phyloP scores from a whole-genome alignment of 2,329 filamentous ascomycete species.

The Pseudogymnoascus sp. region DNA sequence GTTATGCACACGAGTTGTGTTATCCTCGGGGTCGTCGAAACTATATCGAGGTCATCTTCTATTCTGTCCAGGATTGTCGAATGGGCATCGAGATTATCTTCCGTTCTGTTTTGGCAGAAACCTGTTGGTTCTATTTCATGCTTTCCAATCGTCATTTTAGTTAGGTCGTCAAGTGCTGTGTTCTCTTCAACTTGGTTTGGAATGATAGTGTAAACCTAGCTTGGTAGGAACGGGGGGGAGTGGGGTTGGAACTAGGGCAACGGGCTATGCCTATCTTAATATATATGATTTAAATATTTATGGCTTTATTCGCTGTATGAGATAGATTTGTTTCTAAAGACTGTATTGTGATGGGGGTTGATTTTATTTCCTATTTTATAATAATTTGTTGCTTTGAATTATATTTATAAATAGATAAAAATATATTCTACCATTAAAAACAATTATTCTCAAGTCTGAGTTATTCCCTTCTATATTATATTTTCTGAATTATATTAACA shows the following conservation, averaged over 20 bases:
- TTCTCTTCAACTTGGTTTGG: background rate
- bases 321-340: too few species aligned
- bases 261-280: too few species aligned
- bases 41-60: background rate
- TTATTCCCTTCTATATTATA: too few species aligned
- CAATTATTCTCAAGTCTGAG: too few species aligned
- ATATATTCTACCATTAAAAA: too few species aligned
- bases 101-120: background rate
- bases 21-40: background rate
- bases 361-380: too few species aligned
- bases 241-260: too few species aligned
- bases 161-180: background rate
- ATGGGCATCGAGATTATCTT: background rate
- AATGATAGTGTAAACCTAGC: background rate
- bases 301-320: too few species aligned
- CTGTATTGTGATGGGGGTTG: too few species aligned
- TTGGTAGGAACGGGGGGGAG: background rate
- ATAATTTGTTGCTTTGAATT: background rate
- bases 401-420: background rate
- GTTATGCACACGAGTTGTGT: background rate
- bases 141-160: background rate
- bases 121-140: background rate
- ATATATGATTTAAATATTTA: too few species aligned
- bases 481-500: too few species aligned
- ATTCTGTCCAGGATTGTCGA: background rate